phyloP scores from a whole-genome alignment of 345 rosid species.

The Cardiospermum halicacabum region DNA sequence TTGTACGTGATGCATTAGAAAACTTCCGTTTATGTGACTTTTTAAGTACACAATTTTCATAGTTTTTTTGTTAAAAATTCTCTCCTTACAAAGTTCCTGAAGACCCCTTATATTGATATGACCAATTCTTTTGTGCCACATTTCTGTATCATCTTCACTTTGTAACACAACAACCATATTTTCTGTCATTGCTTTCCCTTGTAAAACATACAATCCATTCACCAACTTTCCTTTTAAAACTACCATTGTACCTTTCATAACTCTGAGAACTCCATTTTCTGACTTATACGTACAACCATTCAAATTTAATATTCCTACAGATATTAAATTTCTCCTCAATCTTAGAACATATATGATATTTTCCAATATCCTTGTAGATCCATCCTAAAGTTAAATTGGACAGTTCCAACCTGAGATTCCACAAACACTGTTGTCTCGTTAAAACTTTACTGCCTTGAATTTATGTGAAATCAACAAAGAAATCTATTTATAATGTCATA shows the following conservation, averaged over 20 bases:
- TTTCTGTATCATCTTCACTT: background rate
- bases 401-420: background rate
- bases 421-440: background rate
- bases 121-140: background rate
- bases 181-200: background rate
- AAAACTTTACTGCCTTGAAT: background rate
- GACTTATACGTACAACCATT: background rate
- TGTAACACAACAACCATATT: background rate
- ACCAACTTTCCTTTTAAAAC: background rate
- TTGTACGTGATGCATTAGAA: too few species aligned
- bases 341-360: background rate
- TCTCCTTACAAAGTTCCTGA: background rate
- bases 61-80: background rate
- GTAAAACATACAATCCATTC: background rate
- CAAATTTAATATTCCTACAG: background rate
- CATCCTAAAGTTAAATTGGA: background rate
- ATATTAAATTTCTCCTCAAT: background rate
- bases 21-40: too few species aligned
- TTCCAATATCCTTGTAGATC: background rate
- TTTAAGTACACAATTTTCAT: too few species aligned
- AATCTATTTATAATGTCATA: background rate
- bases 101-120: background rate
- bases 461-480: background rate
- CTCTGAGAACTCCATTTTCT: background rate
- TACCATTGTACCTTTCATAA: background rate